phyloP scores from a whole-genome alignment of 2,329 filamentous ascomycete genomes.

The Calonectria honghensis region DNA sequence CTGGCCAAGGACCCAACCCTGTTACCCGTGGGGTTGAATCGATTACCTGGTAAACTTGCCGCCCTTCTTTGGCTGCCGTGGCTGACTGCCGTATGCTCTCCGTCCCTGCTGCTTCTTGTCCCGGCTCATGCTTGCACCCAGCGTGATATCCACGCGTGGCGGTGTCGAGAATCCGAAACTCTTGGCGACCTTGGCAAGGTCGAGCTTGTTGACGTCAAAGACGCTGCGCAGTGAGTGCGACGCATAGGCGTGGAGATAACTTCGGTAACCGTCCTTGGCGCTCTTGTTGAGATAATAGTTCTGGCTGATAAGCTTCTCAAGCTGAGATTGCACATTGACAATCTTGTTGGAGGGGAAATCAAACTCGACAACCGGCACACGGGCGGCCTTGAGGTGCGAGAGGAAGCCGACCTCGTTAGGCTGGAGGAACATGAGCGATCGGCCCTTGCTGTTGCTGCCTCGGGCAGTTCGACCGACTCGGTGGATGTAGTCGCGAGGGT shows the following conservation, averaged over 20 bases:
- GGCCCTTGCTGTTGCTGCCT: slow-evolving; percentile 87
- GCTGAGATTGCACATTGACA: slow-evolving; percentile 90
- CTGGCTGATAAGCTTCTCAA: slow-evolving; percentile 94
- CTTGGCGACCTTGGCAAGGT: slow-evolving; percentile 89
- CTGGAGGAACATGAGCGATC: slow-evolving; percentile 94
- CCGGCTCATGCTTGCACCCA: slow-evolving; percentile 87
- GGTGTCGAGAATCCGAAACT: slow-evolving; percentile 87
- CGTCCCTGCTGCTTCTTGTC: slow-evolving; percentile 79
- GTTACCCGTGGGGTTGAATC: slow-evolving; percentile 31
- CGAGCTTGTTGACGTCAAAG: slow-evolving; percentile 89
- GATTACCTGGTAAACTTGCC: slow-evolving; percentile 52
- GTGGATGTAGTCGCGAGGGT: slow-evolving; percentile 94
- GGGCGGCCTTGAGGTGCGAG: slow-evolving; percentile 90
- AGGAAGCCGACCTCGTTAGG: slow-evolving; percentile 95
- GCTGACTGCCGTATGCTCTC: slow-evolving; percentile 86
- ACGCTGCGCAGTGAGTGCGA: slow-evolving; percentile 76
- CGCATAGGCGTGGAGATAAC: slow-evolving; percentile 96
- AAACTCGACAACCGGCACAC: slow-evolving; percentile 96
- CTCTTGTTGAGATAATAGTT: slow-evolving; percentile 98
- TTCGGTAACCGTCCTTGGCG: slow-evolving; percentile 86
- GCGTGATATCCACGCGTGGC: slow-evolving; percentile 86
- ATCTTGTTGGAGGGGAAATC: slow-evolving; percentile 96
- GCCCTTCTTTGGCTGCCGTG: slow-evolving; percentile 69
- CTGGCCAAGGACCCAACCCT: slow-evolving; percentile 38
- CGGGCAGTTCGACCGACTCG: slow-evolving; percentile 95